phyloP scores from a whole-genome alignment of 2,329 filamentous ascomycete genomes.

The Colletotrichum trifolii region DNA sequence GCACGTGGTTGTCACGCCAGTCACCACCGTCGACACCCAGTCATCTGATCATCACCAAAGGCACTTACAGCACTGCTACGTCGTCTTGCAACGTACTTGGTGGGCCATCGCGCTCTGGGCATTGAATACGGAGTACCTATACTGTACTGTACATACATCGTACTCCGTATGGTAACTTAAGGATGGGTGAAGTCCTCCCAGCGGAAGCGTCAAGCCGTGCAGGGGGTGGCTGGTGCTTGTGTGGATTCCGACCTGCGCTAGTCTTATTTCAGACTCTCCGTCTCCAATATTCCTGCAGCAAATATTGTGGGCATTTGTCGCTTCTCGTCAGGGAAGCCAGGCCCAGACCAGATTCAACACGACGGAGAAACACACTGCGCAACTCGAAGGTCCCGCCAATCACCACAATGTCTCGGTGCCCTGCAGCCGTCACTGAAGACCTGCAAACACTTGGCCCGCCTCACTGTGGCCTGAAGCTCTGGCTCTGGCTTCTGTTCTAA shows the following conservation, averaged over 20 bases:
- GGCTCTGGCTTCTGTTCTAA: too few relatives aligned
- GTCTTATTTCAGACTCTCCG: neutral
- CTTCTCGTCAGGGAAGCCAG: conserved; percentile 6
- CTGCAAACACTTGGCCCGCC: conserved; percentile 23
- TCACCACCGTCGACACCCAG: neutral
- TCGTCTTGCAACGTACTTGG: too few relatives aligned
- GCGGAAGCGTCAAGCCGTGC: conserved; percentile 26
- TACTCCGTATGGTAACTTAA: neutral
- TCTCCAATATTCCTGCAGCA: conserved; percentile 27
- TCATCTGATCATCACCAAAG: too few relatives aligned
- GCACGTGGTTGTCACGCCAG: neutral
- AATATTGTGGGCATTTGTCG: conserved; percentile 15
- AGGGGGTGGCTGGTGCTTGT: conserved; percentile 29
- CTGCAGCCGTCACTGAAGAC: conserved; percentile 25
- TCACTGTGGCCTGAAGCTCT: neutral
- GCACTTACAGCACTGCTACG: too few relatives aligned
- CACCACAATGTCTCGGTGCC: conserved; percentile 25
- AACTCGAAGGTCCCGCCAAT: conserved; percentile 15
- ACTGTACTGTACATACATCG: neutral
- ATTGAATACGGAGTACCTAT: neutral
- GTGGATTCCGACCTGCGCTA: conserved; percentile 17
- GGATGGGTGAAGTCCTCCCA: neutral
- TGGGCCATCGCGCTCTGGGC: too few relatives aligned
- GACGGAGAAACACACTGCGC: conserved; percentile 7
- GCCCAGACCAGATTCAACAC: conserved; percentile 14